Evolutionary conservation across 805 yeast genomes (phyloP).

Genomic region (Saccharomycopsis babjevae): DNA sequence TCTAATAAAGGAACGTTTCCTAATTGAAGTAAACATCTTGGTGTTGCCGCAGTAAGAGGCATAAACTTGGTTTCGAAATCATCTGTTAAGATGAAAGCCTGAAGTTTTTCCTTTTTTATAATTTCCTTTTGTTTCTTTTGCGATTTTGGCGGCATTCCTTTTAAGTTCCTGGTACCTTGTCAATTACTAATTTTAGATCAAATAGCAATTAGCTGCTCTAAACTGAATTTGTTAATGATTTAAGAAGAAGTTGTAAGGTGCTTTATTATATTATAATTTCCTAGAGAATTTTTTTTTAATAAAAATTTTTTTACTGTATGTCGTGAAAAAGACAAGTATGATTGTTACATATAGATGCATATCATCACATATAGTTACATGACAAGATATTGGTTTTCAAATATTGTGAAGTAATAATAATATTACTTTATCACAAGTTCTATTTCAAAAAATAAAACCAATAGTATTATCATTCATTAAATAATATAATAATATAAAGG

Average conservation of each 20-base stretch:
- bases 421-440: background rate
- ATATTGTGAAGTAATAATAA: background rate
- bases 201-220: no score
- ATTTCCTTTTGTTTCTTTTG: conserved; percentile 24
- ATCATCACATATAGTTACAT: background rate
- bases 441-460: background rate
- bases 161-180: no score
- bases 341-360: background rate
- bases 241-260: no score
- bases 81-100: conserved; percentile 91
- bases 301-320: background rate
- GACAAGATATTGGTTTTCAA: background rate
- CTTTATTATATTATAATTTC: no score
- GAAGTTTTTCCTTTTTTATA: conserved; percentile 65
- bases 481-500: no score
- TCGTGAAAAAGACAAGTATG: background rate
- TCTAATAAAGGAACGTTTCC: conserved; percentile 92
- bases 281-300: background rate
- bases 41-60: conserved; percentile 80
- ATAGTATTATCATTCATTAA: background rate
- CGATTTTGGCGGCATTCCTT: conserved; percentile 3
- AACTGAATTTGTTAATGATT: no score
- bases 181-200: no score
- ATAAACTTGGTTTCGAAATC: conserved; percentile 85
- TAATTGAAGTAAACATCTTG: conserved; percentile 84